These are phyloP conservation scores for Xylaria sp. DNA, from an alignment of 495 filamentous ascomycete species.

Conservation along the genomic window DNA sequence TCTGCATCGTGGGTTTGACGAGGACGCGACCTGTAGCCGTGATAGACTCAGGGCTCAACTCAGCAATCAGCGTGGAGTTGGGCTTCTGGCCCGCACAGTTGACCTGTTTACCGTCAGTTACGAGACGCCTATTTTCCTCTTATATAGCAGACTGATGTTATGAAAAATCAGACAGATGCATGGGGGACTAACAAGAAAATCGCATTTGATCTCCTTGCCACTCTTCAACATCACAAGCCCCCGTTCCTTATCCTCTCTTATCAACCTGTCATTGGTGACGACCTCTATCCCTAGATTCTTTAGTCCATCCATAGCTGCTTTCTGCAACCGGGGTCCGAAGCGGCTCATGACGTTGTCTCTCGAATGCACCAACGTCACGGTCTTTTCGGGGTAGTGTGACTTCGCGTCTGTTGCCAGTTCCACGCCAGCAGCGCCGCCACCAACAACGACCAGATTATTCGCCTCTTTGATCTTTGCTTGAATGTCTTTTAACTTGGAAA, in stretches of 20 bases:
- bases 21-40: constrained; percentile 58
- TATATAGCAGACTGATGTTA: not conserved
- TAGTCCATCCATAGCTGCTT: constrained; percentile 49
- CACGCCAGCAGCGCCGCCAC: constrained; percentile 67
- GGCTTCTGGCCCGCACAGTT: constrained; percentile 65
- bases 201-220: constrained; percentile 42
- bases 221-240: constrained; percentile 38
- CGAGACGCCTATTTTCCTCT: not conserved
- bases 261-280: constrained; percentile 31
- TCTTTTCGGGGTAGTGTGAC: constrained; percentile 63
- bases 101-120: constrained; percentile 41
- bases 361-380: constrained; percentile 65
- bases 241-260: constrained; percentile 32
- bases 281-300: constrained; percentile 51
- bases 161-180: not conserved
- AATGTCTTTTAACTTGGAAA: constrained; percentile 51
- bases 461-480: constrained; percentile 47
- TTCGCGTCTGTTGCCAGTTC: constrained; percentile 68
- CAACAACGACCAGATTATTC: constrained; percentile 61
- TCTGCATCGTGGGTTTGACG: constrained; percentile 63
- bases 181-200: constrained; percentile 44
- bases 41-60: constrained; percentile 53
- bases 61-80: constrained; percentile 56
- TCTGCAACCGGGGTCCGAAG: constrained; percentile 59
- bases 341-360: constrained; percentile 57